Percentiles rank a stretch among this genome's conserved stretches.
Conservation (phyloP, 1,284 basidiomycete genomes). For the Coniophora puteana region DNA sequence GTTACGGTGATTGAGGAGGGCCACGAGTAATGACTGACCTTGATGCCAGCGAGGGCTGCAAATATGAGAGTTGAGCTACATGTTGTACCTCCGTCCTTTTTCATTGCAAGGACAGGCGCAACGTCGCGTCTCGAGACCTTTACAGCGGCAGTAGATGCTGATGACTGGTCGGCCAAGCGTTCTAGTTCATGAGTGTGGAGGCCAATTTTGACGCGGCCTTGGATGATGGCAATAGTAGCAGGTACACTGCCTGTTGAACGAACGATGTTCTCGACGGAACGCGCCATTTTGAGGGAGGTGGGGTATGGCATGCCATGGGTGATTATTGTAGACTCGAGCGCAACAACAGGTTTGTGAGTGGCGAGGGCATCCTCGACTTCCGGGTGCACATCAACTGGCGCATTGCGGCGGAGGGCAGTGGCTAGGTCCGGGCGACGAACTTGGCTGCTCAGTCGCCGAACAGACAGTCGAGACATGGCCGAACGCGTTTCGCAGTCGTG, state of each 20-base stretch:
- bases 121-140: conserved; percentile 92
- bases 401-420: conserved; percentile 15
- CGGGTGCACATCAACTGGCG: conserved; percentile 67
- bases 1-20: background rate
- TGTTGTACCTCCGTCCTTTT: conserved; percentile 84
- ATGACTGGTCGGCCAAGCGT: conserved; percentile 59
- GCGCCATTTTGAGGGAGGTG: conserved; percentile 71
- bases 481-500: no score
- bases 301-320: conserved; percentile 91
- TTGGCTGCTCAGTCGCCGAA: no score
- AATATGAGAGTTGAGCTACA: conserved; percentile 88
- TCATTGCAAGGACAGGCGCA: conserved; percentile 67
- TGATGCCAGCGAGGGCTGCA: conserved; percentile 80
- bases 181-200: conserved; percentile 66
- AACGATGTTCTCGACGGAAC: conserved; percentile 77
- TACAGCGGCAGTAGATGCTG: conserved; percentile 41
- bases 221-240: conserved; percentile 87
- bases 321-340: conserved; percentile 86
- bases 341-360: conserved; percentile 57
- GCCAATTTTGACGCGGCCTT: conserved; percentile 86
- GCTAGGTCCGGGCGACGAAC: conserved; percentile 1
- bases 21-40: conserved; percentile 35
- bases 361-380: conserved; percentile 78
- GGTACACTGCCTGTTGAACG: conserved; percentile 76
- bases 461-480: no score